Evolutionary conservation across 768 basidiomycete genomes (phyloP), one percentile per base, ranked within the genome.

Genomic region (Rhodotorula babjevae): DNA sequence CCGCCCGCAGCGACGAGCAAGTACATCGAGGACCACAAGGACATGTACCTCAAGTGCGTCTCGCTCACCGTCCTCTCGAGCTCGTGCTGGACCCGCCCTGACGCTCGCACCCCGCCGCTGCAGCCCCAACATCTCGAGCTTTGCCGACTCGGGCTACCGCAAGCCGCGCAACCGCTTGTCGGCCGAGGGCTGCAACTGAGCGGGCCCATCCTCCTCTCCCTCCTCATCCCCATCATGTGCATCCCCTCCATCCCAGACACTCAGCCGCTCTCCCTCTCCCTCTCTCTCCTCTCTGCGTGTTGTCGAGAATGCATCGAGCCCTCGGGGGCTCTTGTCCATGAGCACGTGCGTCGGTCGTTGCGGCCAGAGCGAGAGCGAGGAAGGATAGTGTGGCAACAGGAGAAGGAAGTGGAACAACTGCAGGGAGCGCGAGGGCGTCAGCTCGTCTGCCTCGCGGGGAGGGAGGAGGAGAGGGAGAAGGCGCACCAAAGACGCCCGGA

Each of bases 121-220:
- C 44, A 65, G 64, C 58, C 46, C 61, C 8, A 72, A 72, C 61
- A 50, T 72, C 49, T 63, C 71, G 29, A 61, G 44, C 49, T 67
- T 72, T 27, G 19, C 29, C 27, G 40, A 67, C 15, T 59, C 61
- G 2, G 23, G 31, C 21, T 63, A 63, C 25, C 63, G 56, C 29
- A 62, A 58, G 42, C 71, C 71, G 2, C 29, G 71, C 18, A 72
- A 72, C 57, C 57, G 61, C 27, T 61, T 72, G 49, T 31, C 49
- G 11, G 61, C 44, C 23, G 50, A 33, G 10, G 71, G 71, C 11
- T 72, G 71, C 42, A 33, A 14, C 27, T 72, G 36, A 27, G 56
- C 33, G 4, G 36, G n/a, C n/a, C n/a, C 27, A 18, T n/a, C 12
- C 40, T 42, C 42, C 42, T 42, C 9, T 42, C 42, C 42, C 14